phyloP scores from a whole-genome alignment of 2,329 filamentous ascomycete species.

The Dichotomopilus funicola region DNA sequence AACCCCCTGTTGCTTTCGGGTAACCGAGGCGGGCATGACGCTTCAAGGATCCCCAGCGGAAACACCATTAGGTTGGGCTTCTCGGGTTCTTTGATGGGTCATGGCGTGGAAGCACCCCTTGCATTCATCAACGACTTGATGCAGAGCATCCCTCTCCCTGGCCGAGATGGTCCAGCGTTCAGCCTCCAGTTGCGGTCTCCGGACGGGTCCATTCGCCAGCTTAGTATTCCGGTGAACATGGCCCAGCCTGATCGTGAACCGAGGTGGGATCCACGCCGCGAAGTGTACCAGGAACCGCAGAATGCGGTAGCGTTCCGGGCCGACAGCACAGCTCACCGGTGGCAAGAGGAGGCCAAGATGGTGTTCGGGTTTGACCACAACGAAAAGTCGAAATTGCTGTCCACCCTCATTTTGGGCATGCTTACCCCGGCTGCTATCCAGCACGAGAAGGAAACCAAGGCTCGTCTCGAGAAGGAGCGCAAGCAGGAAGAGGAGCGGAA shows the following conservation, averaged over 20 bases:
- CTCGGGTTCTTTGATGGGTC: constrained; percentile 39
- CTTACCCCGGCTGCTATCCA: constrained; percentile 82
- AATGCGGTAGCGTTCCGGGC: constrained; percentile 71
- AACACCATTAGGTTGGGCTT: constrained; percentile 49
- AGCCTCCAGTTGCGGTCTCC: constrained; percentile 54
- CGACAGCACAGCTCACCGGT: constrained; percentile 66
- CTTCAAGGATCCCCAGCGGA: constrained; percentile 43
- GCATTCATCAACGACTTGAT: constrained; percentile 51
- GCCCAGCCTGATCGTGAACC: constrained; percentile 32
- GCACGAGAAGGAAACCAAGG: constrained; percentile 65
- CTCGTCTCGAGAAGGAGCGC: constrained; percentile 46
- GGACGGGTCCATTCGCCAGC: constrained; percentile 46
- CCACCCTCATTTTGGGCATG: constrained; percentile 61
- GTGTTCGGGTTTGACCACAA: constrained; percentile 64
- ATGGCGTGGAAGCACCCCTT: constrained; percentile 44
- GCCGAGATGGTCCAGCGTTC: constrained; percentile 45
- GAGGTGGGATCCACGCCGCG: constrained; percentile 44
- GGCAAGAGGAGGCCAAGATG: constrained; percentile 84
- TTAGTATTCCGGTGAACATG: constrained; percentile 36
- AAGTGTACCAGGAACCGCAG: constrained; percentile 54
- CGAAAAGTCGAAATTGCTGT: constrained; percentile 63
- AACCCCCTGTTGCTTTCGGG: constrained; percentile 78
- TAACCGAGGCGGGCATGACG: constrained; percentile 38
- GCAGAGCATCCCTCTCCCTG: constrained; percentile 45
- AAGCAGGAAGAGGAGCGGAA: constrained; percentile 54